Base-by-base conservation (phyloP, 305 asterid species). In the Fraxinus sp. region DNA sequence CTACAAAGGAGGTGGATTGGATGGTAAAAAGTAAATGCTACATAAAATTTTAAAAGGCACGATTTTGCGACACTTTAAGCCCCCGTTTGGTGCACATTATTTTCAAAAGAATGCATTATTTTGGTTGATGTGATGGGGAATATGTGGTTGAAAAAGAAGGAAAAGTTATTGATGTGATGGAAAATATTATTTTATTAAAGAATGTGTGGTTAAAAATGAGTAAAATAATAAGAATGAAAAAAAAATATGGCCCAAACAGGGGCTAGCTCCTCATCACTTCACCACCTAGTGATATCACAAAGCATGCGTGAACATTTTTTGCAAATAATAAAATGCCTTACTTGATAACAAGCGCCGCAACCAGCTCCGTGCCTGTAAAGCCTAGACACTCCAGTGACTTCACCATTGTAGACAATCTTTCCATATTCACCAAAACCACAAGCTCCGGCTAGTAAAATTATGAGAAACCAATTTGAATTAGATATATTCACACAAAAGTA, bases 291-390 rank as follows among this genome's bases (percentile, higher is more conserved):
- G 57, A 46, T 46, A 46, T 46, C 14, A 46, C 57, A 46, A 46
- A 46, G 18, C 18, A 46, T 3, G 57, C 18, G 1, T 16, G 18
- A 4, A 14, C 5, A 13, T 52, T 52, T 4, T 52, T 14, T 14
- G 22, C 7, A 52, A 52, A 52, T 14, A 4, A 52, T 52, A 16
- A 16, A 52, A 52, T 13, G 35, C 13, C 18, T 52, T 86, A 91
- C 97, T 97, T 92, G 97, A 77, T 94, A 94, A 87, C 98, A 94
- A 10, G 97, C 94, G 79, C 98, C 98, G 62, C 98, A 94, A 0
- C 97, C 95, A 32, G 89, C 41, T 70, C 98, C 98, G 77, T 91
- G 89, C 81, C 66, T 83, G 92, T 75, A 94, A 77, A 94, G 98
- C 87, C 90, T 89, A 0, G 95, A 88, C 35, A 92, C 98, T 16